Conservation (phyloP, 164 flowering plant species). For the Sedum album region DNA sequence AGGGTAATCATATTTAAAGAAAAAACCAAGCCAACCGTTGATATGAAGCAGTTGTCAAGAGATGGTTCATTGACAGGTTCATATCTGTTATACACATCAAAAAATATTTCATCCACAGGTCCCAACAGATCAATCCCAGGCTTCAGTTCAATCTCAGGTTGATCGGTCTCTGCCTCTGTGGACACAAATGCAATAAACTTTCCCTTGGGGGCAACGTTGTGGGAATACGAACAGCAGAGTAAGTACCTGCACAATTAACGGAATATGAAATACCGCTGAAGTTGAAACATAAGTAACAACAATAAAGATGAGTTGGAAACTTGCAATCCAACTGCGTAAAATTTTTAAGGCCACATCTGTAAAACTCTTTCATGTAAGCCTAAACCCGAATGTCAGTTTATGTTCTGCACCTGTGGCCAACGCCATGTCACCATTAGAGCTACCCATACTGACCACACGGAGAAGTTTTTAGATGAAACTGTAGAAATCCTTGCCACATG, state of each 20-base stretch:
- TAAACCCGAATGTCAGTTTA: neutral
- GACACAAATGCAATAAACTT: constrained; percentile 94
- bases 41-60: constrained; percentile 84
- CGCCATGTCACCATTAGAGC: neutral
- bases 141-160: constrained; percentile 69
- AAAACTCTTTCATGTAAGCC: neutral
- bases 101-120: constrained; percentile 88
- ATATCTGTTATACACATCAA: constrained; percentile 76
- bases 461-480: neutral
- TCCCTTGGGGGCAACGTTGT: constrained; percentile 95
- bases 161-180: constrained; percentile 84
- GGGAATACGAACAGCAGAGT: constrained; percentile 89
- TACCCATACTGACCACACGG: neutral
- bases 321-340: neutral
- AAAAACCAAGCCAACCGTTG: constrained; percentile 46
- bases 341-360: neutral
- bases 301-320: neutral
- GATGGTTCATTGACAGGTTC: constrained; percentile 85
- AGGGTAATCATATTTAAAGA: neutral
- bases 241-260: constrained; percentile 56
- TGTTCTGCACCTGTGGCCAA: too few relatives aligned
- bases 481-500: neutral
- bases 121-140: constrained; percentile 88
- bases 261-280: neutral
- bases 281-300: neutral